Conservation (phyloP, 2,329 filamentous ascomycete genomes). For the Xylaria polymorpha region DNA sequence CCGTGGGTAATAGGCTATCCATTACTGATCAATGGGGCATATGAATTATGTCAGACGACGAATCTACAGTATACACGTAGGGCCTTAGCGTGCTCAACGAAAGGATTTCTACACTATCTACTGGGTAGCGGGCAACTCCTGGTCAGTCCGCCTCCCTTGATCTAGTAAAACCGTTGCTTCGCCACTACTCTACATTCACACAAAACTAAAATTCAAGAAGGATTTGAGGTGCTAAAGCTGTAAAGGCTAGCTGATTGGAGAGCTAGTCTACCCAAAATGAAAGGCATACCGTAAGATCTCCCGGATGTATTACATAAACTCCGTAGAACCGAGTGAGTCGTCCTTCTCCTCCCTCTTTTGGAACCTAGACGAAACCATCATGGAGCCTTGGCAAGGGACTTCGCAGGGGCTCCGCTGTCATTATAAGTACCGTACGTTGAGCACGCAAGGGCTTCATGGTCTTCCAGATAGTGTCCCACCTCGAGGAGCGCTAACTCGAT, state of each 20-base stretch:
- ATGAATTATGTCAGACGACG: constrained; percentile 28
- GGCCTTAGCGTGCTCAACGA: not conserved
- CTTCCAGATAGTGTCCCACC: not conserved
- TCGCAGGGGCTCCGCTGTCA: not conserved
- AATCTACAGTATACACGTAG: constrained; percentile 15
- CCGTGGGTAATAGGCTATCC: constrained; percentile 23
- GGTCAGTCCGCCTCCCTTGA: constrained; percentile 1
- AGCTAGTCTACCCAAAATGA: constrained; percentile 1
- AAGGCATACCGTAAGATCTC: not conserved
- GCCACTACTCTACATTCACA: not conserved
- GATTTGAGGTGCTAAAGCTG: not conserved
- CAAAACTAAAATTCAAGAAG: not conserved
- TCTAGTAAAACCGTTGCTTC: constrained; percentile 8
- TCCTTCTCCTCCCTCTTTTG: not conserved
- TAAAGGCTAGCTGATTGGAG: constrained; percentile 1
- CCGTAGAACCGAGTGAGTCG: not conserved
- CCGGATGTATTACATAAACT: constrained; percentile 3
- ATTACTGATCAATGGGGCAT: not conserved
- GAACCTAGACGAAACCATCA: not conserved
- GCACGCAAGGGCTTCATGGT: too few species aligned
- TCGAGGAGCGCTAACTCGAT: not conserved
- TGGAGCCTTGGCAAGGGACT: not conserved
- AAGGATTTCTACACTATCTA: constrained; percentile 4
- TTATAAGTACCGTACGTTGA: constrained; percentile 13
- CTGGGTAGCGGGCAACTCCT: not conserved